Evolutionary conservation across 2,329 filamentous ascomycete species (phyloP), one percentile per base, ranked within the genome.

Genomic region (Tothia fuscella): DNA sequence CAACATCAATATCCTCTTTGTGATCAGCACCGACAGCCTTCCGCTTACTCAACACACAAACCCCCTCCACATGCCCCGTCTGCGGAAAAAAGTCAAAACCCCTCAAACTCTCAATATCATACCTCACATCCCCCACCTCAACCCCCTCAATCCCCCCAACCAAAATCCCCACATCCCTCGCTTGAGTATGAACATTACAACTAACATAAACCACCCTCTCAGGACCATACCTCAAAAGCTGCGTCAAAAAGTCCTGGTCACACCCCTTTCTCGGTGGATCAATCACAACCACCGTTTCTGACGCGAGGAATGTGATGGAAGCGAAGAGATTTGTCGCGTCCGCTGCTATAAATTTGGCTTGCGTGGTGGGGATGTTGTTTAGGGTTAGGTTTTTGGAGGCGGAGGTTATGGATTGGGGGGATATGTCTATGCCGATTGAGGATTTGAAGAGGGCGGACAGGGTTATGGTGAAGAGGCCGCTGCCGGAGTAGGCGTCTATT

Each of bases 31-130:
- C 7, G 4, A 20, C 26, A 16, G 16, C 10, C 14, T 41, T 38
- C 39, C 26, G 29, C 28, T 40, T 44, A 24, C 28, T 70, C 57
- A 80, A 56, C 38, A 79, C 68, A 36, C 75, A 76, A 42, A 80
- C 71, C 12, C 75, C 73, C 55, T 80, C 76, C 2, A 80, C 76
- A 67, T 80, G 76, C 6, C 74, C 71, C 22, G 76, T 80, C 61
- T 96, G 89, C 10, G 91, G 91, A 63, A 98, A 98, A 62, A 98
- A 96, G 58, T 98, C 91, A 56, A 96, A 96, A 0, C 89, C 91
- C 36, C 82, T 72, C 35, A 98, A 62, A 56, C 83, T 93, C 70
- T 96, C 89, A 57, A 98, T 83, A 59, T 80, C 76, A 62, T 95
- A 98, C 53, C 16, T 47, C 10, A 52, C 56, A 47, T 46, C 56